Conservation (phyloP, 139 green algal genomes). For the Cymbomonas tetramitiformis region DNA sequence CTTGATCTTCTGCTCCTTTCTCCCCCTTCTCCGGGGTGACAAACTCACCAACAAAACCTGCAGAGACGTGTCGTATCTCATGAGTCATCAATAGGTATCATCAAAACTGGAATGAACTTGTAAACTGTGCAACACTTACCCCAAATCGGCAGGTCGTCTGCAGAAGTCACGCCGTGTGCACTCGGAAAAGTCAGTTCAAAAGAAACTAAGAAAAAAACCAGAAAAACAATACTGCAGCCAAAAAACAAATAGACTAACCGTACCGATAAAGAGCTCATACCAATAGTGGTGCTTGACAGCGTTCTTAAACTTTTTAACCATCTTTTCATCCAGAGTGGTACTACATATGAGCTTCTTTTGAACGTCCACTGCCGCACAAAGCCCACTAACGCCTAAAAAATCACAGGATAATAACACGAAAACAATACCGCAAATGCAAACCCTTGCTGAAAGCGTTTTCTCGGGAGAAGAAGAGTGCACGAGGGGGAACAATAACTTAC, state of each 20-base stretch:
- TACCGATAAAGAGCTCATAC: constrained; percentile 87
- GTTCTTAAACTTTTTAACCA: constrained; percentile 49
- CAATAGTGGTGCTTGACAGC: constrained; percentile 60
- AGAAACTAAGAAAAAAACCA: too few relatives aligned
- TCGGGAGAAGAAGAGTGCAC: background rate
- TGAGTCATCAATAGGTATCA: too few relatives aligned
- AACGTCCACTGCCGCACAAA: constrained; percentile 35
- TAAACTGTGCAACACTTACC: constrained; percentile 31
- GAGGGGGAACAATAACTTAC: too few relatives aligned
- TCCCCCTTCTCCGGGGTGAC: background rate
- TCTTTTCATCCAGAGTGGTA: constrained; percentile 36
- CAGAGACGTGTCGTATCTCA: too few relatives aligned
- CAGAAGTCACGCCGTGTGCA: constrained; percentile 12
- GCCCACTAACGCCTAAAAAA: background rate
- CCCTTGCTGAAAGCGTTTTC: too few relatives aligned
- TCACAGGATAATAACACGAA: background rate
- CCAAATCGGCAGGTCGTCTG: constrained; percentile 87
- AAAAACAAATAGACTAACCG: too few relatives aligned
- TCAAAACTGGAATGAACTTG: background rate
- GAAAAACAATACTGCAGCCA: too few relatives aligned
- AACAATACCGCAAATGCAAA: background rate
- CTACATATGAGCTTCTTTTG: constrained; percentile 61
- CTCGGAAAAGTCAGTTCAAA: too few relatives aligned
- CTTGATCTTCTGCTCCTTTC: constrained; percentile 24
- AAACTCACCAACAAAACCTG: constrained; percentile 60